Evolutionary conservation across 2,329 filamentous ascomycete species (phyloP).

Genomic region (Pseudogymnoascus sp.): DNA sequence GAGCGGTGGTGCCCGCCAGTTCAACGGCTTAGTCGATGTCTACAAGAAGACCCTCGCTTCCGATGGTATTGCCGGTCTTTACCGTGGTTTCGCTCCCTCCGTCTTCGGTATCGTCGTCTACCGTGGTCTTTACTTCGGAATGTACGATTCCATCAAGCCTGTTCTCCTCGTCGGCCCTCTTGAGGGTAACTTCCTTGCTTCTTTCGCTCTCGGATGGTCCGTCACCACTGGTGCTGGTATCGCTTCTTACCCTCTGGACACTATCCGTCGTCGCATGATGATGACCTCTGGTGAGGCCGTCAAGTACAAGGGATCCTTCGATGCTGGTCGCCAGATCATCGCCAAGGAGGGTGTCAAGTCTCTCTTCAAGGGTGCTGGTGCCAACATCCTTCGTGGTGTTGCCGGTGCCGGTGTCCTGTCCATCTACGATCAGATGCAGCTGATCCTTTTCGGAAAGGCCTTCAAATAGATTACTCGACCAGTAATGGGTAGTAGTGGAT

Average conservation of each 20-base stretch:
- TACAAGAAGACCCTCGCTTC: conserved; percentile 99
- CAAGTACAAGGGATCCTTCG: conserved; percentile 97
- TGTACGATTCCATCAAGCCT: conserved; percentile 99
- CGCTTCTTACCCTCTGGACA: conserved; percentile 99
- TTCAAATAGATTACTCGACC: conserved; percentile 56
- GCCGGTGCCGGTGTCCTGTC: conserved; percentile 99
- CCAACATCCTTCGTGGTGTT: conserved; percentile 99
- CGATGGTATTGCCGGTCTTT: conserved; percentile 98
- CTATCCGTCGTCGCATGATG: conserved; percentile 99
- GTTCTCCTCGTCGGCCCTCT: conserved; percentile 86
- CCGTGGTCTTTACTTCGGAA: conserved; percentile 99
- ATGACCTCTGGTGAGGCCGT: conserved; percentile 97
- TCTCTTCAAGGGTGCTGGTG: conserved; percentile 99
- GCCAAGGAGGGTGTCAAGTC: conserved; percentile 97
- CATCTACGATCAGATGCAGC: conserved; percentile 99
- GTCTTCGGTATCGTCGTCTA: conserved; percentile 99
- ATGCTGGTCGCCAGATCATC: conserved; percentile 93
- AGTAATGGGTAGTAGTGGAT: conserved; percentile 19
- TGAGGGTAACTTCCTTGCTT: conserved; percentile 98
- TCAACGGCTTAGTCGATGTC: conserved; percentile 99
- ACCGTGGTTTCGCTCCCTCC: conserved; percentile 99
- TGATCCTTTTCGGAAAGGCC: conserved; percentile 99
- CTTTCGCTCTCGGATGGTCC: conserved; percentile 95
- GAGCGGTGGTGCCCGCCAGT: conserved; percentile 95
- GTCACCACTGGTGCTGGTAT: conserved; percentile 99